These are phyloP conservation scores for Candida nitratophila DNA, from an alignment of 805 yeast species.

Conservation along the genomic window DNA sequence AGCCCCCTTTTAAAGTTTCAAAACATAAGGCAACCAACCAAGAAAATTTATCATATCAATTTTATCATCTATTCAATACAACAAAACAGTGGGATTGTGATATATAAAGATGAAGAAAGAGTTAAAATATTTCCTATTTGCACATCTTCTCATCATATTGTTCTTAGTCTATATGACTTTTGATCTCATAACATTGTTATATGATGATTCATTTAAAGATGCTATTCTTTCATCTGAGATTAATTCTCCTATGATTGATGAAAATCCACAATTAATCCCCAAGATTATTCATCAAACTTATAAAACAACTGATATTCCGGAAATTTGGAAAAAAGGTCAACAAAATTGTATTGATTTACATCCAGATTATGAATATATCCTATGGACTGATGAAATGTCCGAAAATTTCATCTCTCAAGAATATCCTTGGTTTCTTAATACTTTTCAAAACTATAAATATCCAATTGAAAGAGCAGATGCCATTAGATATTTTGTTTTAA, in stretches of 20 bases:
- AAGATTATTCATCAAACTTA: conserved; percentile 92
- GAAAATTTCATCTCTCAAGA: conserved; percentile 69
- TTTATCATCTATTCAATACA: too few species aligned
- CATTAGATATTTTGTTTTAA: conserved; percentile 76
- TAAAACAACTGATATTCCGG: conserved; percentile 73
- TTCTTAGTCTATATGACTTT: conserved; percentile 56
- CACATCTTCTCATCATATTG: conserved; percentile 47
- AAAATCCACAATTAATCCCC: conserved; percentile 60
- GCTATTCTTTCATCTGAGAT: conserved; percentile 58
- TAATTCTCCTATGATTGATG: conserved; percentile 35
- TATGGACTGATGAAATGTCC: conserved; percentile 88
- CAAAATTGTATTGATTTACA: conserved; percentile 69
- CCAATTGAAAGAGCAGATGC: conserved; percentile 90
- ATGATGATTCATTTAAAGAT: conserved; percentile 63
- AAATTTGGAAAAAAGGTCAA: conserved; percentile 73
- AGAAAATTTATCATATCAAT: too few species aligned
- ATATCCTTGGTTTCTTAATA: conserved; percentile 79
- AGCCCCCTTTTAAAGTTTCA: too few species aligned
- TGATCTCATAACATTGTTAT: conserved; percentile 66
- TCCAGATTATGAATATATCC: conserved; percentile 79
- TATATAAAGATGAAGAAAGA: conserved; percentile 68
- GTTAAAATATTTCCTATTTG: conserved; percentile 50
- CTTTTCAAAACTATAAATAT: conserved; percentile 71
- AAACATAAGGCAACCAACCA: too few species aligned
- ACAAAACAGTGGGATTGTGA: too few species aligned